Evolutionary conservation across 2,329 filamentous ascomycete species (phyloP).

Genomic region (Apiospora saccharicola): DNA sequence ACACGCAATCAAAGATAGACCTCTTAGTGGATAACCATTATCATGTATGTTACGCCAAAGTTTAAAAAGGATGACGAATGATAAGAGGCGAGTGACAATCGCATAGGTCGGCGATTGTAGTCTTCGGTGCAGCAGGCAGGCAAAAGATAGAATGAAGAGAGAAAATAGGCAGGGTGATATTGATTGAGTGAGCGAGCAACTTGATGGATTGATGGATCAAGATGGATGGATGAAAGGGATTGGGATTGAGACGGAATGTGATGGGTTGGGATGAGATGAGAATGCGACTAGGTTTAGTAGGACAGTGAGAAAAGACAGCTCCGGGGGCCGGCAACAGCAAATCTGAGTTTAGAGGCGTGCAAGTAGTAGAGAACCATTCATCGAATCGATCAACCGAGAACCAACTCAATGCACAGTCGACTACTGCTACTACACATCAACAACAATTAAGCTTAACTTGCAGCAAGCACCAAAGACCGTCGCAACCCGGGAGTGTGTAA

Average conservation of each 20-base stretch:
- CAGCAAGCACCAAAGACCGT: conserved; percentile 4
- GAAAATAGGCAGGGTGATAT: not conserved
- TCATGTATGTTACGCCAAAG: conserved; percentile 10
- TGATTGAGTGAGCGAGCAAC: not conserved
- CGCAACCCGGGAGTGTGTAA: conserved; percentile 6
- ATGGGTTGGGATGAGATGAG: conserved; percentile 12
- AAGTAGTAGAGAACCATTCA: conserved; percentile 20
- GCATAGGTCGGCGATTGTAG: not conserved
- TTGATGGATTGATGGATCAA: conserved; percentile 31
- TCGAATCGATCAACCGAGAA: conserved; percentile 16
- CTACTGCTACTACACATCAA: conserved; percentile 22
- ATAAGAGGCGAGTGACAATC: not conserved
- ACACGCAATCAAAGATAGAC: conserved; percentile 11
- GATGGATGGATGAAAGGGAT: conserved; percentile 22
- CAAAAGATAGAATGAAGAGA: not conserved
- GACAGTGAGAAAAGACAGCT: conserved; percentile 18
- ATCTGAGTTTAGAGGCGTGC: conserved; percentile 18
- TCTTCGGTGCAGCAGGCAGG: not conserved
- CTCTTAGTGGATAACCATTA: conserved; percentile 14
- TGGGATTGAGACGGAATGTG: conserved; percentile 16
- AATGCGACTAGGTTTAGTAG: conserved; percentile 19
- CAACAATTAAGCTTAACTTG: conserved; percentile 19
- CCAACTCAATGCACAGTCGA: conserved; percentile 20
- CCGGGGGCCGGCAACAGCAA: conserved; percentile 16
- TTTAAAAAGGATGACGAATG: not conserved